Evolutionary conservation across 495 filamentous ascomycete genomes (phyloP), one percentile per base, ranked within the genome.

Genomic region (Beverwykella pulmonaria): DNA sequence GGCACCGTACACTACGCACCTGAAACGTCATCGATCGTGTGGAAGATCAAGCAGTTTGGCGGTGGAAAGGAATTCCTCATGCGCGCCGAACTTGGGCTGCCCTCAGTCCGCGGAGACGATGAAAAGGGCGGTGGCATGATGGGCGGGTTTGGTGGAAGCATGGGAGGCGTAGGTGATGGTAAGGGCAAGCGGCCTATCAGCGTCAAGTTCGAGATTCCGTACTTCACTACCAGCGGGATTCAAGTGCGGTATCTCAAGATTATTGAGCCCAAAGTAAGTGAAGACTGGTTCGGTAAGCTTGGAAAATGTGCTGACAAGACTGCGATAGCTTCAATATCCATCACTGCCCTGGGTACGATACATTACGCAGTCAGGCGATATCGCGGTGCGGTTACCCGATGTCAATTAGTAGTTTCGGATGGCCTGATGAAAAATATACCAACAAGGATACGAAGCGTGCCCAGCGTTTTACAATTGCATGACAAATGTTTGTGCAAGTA

Each of bases 11-110:
- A 98, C 78, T 99, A 99, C 76, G 93, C 93, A 12, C 95, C 95
- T 8, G 95, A 99, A 76, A 92, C 96, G 73, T 93, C 91, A 46
- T 93, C 95, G 32, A 99, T 99, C 65, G 87, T 99, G 66, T 99
- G 95, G 95, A 98, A 98, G 83, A 99, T 99, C 81, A 99, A 99
- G 83, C 95, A 99, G 72, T 99, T 99, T 75, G 95, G 94, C 7
- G 95, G 95, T 55, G 88, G 88, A 67, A 99, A 99, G 79, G 95
- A 99, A 74, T 99, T 99, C 76, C 85, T 99, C 69, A 99, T 99
- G 95, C 89, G 94, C 49, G 95, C 95, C n/a, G 95, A 99, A 78
- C 84, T 99, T 17, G 93, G 93, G 14, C 80, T 98, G 17, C 94
- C 95, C 0, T 94, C 90, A 41, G 95, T 99, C 34, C 90, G 94